Percentiles rank a stretch among this genome's conserved stretches.
These are phyloP conservation scores for Nepenthes mirabilis DNA, from an alignment of 148 eudicot genomes.

Conservation along the genomic window DNA sequence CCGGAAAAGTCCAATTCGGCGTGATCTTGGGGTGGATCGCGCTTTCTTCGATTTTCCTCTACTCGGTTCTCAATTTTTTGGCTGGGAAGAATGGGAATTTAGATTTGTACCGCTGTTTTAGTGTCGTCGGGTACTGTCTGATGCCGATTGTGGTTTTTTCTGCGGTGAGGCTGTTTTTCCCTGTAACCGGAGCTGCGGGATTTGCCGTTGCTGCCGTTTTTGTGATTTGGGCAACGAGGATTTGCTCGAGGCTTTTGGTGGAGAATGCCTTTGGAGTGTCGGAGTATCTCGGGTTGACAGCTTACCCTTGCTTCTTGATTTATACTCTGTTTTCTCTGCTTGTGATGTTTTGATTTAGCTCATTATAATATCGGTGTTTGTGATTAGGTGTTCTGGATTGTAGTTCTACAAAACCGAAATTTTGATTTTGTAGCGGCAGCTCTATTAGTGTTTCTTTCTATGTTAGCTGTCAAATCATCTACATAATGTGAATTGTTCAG, in stretches of 20 bases:
- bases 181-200: conserved; percentile 9
- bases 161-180: conserved; percentile 20
- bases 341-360: conserved; percentile 11
- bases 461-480: too few species aligned
- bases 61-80: conserved; percentile 14
- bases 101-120: conserved; percentile 21
- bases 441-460: too few species aligned
- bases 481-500: too few species aligned
- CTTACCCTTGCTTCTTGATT: conserved; percentile 22
- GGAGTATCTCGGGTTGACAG: conserved; percentile 16
- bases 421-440: too few species aligned
- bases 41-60: conserved; percentile 13
- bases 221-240: conserved; percentile 21
- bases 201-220: conserved; percentile 7
- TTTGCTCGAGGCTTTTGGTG: conserved; percentile 19
- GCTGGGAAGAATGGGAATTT: conserved; percentile 21
- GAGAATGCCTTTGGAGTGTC: conserved; percentile 9
- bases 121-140: conserved; percentile 19
- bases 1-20: conserved; percentile 26
- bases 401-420: too few species aligned
- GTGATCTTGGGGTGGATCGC: conserved; percentile 22
- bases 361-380: too few species aligned
- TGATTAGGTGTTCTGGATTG: too few species aligned
- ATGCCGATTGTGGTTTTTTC: conserved; percentile 24
- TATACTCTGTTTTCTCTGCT: conserved; percentile 21